Evolutionary conservation across 352 stramenopile genomes (phyloP), one percentile per base, ranked within the genome.

Genomic region (Pythium rhizo-oryzae): DNA sequence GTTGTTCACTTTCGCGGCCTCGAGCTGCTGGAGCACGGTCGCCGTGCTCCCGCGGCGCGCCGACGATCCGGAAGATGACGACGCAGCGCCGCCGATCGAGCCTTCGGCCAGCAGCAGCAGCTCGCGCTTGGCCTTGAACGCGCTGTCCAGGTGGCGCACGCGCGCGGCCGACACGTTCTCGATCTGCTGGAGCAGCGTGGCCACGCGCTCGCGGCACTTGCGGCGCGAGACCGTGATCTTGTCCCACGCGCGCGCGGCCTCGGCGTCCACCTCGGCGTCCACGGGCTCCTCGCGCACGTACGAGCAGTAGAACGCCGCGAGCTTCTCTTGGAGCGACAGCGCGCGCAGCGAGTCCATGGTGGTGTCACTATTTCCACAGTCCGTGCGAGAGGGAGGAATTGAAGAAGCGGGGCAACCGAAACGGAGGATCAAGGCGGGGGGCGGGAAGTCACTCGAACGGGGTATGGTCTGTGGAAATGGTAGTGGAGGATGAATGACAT

Each of bases 321-420:
- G 78, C 54, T 89, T 90, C 75, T 91, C 84, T n/a, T 91, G 75
- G 54, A 89, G 77, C 54, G 82, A 88, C 53, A 89, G 72, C 71
- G 49, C 59, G 59, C 71, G 66, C 25, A 72, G 69, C 61, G 66
- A 50, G 56, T 21, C 18, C 41, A 47, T 47, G 37, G 37, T 9
- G 37, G 11, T 43, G 37, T 43, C 37, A 33, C 37, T 18, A 43
- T 43, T 43, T n/a, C n/a, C n/a, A n/a, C n/a, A n/a, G n/a, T n/a
- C n/a, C 37, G 28, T 7, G 28, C 2, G 28, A 33, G 6, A 6
- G 28, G 28, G 28, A 6, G 28, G 6, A 33, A 33, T 2, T 33
- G 28, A 33, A 33, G 28, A 33, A 33, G 28, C 28, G 3, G 28
- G 6, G 28, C 28, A n/a, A n/a, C n/a, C n/a, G n/a, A n/a, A n/a